Evolutionary conservation across 768 basidiomycete genomes (phyloP), one percentile per base, ranked within the genome.

Genomic region (Holtermannia corniformis): DNA sequence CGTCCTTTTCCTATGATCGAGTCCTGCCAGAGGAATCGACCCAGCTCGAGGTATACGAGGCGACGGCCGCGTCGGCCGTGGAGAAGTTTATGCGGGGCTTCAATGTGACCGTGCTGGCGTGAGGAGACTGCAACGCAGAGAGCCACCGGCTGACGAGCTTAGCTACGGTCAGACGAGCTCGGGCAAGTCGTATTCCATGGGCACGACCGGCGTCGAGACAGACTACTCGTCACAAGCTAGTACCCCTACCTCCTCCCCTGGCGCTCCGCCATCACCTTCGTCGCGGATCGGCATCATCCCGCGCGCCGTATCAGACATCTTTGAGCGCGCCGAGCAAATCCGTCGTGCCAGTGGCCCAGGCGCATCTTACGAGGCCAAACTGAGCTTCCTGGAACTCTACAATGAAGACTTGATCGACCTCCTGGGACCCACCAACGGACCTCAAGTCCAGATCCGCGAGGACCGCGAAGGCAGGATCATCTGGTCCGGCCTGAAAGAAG

Each of bases 391-490:
- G 59, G 95, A 99, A 78, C 81, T 99, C 49, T 97, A 99, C 75
- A 97, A 99, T 73, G 95, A 99, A 75, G 95, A 99, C 75, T 81
- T 99, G 48, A 87, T 97, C 70, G 95, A 99, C 77, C 78, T 99
- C 48, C 78, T 99, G 49, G 82, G 82, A 51, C 76, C 82, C 64
- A 84, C 86, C 54, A 85, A 87, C 51, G 72, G 83, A 52, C 82
- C 89, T 46, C 86, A 89, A 64, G 88, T 99, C 13, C 85, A 90
- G 70, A 97, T 99, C 70, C 79, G 95, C 57, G 95, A 99, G 76
- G 92, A 93, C 72, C 92, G 93, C 72, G 86, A 89, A 57, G 95
- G 93, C 7, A 83, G 86, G 61, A 99, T 99, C 60, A 86, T 96
- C 51, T 97, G 93, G 91, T 86, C 86, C 55, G 95, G 95, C 47